Evolutionary conservation across 163 green algal species (phyloP).

Genomic region (Scenedesmus sp.): DNA sequence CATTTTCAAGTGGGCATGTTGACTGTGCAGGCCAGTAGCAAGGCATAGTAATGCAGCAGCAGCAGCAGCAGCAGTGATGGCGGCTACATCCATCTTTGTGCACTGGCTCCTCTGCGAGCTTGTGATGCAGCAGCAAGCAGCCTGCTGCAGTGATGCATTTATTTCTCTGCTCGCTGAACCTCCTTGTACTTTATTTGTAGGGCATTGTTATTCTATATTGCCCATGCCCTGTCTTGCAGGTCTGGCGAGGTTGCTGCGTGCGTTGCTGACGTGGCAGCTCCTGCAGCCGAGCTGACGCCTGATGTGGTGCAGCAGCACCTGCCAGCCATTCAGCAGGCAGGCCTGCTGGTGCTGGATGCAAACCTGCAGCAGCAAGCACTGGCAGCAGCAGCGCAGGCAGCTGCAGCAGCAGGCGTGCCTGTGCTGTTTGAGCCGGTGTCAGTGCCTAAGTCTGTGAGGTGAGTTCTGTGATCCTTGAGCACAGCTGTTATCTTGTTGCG

Average conservation of each 20-base stretch:
- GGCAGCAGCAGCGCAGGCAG: conserved; percentile 18
- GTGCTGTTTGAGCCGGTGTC: conserved; percentile 50
- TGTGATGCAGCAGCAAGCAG: too few species aligned
- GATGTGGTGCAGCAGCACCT: conserved; percentile 5
- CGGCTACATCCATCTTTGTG: too few species aligned
- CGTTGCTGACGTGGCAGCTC: conserved; percentile 40
- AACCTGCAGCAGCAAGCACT: conserved; percentile 30
- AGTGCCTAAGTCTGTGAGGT: conserved; percentile 28
- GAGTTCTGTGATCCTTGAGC: not conserved
- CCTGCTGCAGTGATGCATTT: too few species aligned
- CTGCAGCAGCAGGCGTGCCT: conserved; percentile 20
- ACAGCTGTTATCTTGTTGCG: too few species aligned
- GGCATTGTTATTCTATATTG: not conserved
- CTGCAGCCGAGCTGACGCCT: conserved; percentile 22
- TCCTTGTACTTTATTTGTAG: too few species aligned
- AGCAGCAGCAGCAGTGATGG: too few species aligned
- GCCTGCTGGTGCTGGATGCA: conserved; percentile 26
- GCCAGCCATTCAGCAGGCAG: not conserved
- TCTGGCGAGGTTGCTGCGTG: conserved; percentile 33
- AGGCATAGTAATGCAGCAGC: too few species aligned
- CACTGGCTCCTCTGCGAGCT: too few species aligned
- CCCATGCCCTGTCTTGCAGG: not conserved
- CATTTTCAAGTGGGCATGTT: too few species aligned
- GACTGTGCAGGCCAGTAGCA: too few species aligned
- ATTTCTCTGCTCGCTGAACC: too few species aligned